Percentiles rank a stretch among this genome's conserved stretches.
Conservation (phyloP, 805 yeast genomes). For the Teunomyces lycoperdinae region DNA sequence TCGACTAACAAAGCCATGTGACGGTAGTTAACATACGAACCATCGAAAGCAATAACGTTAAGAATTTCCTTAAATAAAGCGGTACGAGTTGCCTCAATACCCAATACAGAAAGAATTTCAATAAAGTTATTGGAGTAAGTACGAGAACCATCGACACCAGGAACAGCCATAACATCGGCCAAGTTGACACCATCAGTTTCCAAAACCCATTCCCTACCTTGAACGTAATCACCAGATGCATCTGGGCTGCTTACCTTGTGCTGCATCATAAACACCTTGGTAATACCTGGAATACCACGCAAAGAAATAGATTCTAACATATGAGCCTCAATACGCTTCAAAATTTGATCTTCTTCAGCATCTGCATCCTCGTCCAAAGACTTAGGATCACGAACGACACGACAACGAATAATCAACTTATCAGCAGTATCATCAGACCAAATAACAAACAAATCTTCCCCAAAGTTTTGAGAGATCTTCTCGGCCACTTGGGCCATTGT, state of each 20-base stretch:
- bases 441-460: conserved; percentile 92
- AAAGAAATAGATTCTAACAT: conserved; percentile 93
- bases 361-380: conserved; percentile 89
- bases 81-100: conserved; percentile 97
- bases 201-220: conserved; percentile 94
- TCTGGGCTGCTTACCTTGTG: conserved; percentile 72
- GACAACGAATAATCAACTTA: conserved; percentile 93
- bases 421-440: conserved; percentile 99
- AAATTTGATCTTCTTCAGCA: conserved; percentile 94
- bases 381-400: conserved; percentile 96
- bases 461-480: conserved; percentile 87
- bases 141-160: conserved; percentile 88
- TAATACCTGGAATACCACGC: conserved; percentile 93
- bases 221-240: conserved; percentile 80
- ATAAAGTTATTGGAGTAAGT: conserved; percentile 96
- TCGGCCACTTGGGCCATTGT: conserved; percentile 98
- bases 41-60: conserved; percentile 98
- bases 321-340: conserved; percentile 91
- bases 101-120: conserved; percentile 89
- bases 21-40: conserved; percentile 98
- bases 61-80: conserved; percentile 91
- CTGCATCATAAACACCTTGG: conserved; percentile 88
- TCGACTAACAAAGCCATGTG: conserved; percentile 97
- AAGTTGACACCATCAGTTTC: conserved; percentile 98
- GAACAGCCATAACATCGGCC: conserved; percentile 90